A percentile compares a stretch with the other conserved stretches of the same genome.
These are phyloP conservation scores for Thelephora aurantiotincta DNA, from an alignment of 768 basidiomycete species.

Conservation along the genomic window DNA sequence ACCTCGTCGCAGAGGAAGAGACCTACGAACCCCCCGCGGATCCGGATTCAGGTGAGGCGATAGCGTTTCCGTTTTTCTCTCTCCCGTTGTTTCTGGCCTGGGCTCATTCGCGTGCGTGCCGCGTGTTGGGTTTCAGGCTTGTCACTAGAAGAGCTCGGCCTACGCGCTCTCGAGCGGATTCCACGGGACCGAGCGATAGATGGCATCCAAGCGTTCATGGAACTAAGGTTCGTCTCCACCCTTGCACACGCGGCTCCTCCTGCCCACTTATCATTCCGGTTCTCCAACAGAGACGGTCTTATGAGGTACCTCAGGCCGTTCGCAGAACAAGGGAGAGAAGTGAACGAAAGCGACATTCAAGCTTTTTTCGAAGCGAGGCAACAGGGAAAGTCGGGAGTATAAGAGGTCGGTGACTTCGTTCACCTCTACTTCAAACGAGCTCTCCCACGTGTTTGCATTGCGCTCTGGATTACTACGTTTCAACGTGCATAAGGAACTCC, in stretches of 20 bases:
- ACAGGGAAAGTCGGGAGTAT: background rate
- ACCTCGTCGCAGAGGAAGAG: slow-evolving; percentile 64
- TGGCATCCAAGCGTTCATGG: slow-evolving; percentile 73
- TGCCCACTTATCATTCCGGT: background rate
- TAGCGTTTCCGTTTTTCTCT: background rate
- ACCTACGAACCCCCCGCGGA: slow-evolving; percentile 80
- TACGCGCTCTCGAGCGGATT: slow-evolving; percentile 58
- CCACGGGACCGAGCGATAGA: slow-evolving; percentile 76
- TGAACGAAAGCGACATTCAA: slow-evolving; percentile 57
- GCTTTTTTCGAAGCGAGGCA: slow-evolving; percentile 39
- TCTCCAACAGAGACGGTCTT: slow-evolving; percentile 43
- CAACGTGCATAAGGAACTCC: too few relatives aligned
- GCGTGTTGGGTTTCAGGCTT: slow-evolving; percentile 28
- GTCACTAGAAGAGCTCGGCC: slow-evolving; percentile 71
- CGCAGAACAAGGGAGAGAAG: slow-evolving; percentile 62
- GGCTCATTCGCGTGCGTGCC: background rate
- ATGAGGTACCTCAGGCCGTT: slow-evolving; percentile 64
- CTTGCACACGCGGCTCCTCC: background rate
- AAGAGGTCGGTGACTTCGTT: background rate
- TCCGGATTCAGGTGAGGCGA: slow-evolving; percentile 54
- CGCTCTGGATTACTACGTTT: too few relatives aligned
- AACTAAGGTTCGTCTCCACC: slow-evolving; percentile 47
- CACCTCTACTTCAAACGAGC: too few relatives aligned
- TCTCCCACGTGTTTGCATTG: too few relatives aligned
- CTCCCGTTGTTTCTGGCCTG: background rate